Base-by-base conservation (phyloP, 306 rosid genomes). In the Begonia loranthoides region DNA sequence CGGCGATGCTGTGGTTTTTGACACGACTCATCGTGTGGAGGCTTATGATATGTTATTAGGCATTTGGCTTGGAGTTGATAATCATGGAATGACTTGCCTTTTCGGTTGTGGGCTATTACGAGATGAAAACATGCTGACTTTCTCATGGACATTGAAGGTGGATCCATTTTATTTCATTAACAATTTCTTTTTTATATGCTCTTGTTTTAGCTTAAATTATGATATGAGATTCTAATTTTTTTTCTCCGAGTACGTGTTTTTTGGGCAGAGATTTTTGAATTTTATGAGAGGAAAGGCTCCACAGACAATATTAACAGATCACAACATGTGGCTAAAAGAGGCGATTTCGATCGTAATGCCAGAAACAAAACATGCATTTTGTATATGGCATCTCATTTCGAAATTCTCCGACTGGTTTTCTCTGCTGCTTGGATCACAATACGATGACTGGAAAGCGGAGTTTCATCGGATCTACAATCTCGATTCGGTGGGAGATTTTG, bases 371-470 rank as follows among this genome's bases (percentile, higher is more conserved):
- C 89, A 82, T 17, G 89, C 84, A 63, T 87, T 87, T 69, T 82
- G 94, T 73, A 69, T 82, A 62, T 87, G 89, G 94, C 83, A 82
- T 61, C 78, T 87, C 41, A 61, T 79, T 54, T 74, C 86, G 3
- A 87, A 80, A 67, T 87, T 87, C 73, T 82, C 89, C 49, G 93
- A 82, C 59, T 82, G 96, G 94, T 80, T 82, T 73, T 87, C 82
- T 60, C 49, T 75, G 39, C 74, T 69, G 43, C 89, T 87, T 49
- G 87, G 80, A 50, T 66, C 82, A 38, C 87, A 57, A 50, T 87
- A 87, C 73, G 89, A 79, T 60, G 84, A 80, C 41, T 87, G 96
- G 96, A 87, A 75, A 69, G 68, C 75, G 3, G 80, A 87, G 69
- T 87, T 87, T 67, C 83, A 82, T 63, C 89, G 73, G 61, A 78